phyloP scores from a whole-genome alignment of 2,329 filamentous ascomycete species.

The Xylariaceae sp. region DNA sequence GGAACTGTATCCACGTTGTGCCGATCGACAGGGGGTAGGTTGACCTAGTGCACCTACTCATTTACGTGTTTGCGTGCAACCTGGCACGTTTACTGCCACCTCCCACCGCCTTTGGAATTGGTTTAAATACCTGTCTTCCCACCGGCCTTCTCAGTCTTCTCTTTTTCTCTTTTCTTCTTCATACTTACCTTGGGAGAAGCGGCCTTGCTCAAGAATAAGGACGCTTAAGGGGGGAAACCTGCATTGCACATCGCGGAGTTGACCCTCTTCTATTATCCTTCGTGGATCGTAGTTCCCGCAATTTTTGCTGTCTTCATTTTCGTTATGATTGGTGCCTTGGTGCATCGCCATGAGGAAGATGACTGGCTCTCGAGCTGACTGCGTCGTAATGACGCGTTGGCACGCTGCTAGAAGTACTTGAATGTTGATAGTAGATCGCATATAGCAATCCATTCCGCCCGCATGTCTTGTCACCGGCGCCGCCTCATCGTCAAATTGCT shows the following conservation, averaged over 20 bases:
- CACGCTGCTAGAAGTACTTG: too few species aligned
- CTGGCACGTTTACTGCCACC: neutral
- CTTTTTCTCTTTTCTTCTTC: neutral
- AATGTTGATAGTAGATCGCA: too few species aligned
- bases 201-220: conserved; percentile 30
- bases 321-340: neutral
- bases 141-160: neutral
- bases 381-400: too few species aligned
- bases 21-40: too few species aligned
- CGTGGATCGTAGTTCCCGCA: conserved; percentile 33
- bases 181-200: neutral
- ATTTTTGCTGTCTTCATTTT: conserved; percentile 37
- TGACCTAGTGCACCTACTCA: too few species aligned
- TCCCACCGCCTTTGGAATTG: neutral
- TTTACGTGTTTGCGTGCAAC: too few species aligned
- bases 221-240: conserved; percentile 44
- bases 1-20: too few species aligned
- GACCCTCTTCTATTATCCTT: conserved; percentile 38
- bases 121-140: neutral
- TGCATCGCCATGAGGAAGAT: neutral
- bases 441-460: too few species aligned
- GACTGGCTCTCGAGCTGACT: too few species aligned
- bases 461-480: too few species aligned
- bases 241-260: conserved; percentile 60
- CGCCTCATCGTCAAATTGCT: too few species aligned